phyloP scores from a whole-genome alignment of 139 green algal genomes.

The Haematococcus sp. region DNA sequence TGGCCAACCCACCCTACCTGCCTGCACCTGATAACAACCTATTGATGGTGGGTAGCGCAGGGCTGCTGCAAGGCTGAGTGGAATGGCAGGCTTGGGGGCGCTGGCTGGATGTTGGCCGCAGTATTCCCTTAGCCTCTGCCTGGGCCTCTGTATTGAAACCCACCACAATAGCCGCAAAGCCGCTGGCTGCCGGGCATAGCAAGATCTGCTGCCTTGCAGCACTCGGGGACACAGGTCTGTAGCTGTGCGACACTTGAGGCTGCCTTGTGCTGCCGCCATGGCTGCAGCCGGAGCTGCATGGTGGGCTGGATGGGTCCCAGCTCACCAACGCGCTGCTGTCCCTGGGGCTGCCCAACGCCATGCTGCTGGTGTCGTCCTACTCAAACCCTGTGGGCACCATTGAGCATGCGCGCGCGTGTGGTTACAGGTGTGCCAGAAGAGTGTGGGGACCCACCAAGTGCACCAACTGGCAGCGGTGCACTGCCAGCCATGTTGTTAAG shows the following conservation, averaged over 20 bases:
- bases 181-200: too few species aligned
- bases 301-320: slow-evolving; percentile 40
- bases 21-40: slow-evolving; percentile 19
- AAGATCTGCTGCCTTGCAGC: too few species aligned
- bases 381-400: slow-evolving; percentile 45
- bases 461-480: too few species aligned
- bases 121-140: too few species aligned
- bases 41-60: background rate
- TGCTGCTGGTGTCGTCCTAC: slow-evolving; percentile 49
- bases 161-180: too few species aligned
- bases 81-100: too few species aligned
- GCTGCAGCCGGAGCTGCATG: slow-evolving; percentile 39
- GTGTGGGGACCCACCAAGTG: too few species aligned
- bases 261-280: background rate
- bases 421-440: slow-evolving; percentile 27
- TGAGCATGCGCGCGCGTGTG: slow-evolving; percentile 24
- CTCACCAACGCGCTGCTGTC: slow-evolving; percentile 51
- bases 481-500: too few species aligned
- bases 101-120: too few species aligned
- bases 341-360: slow-evolving; percentile 30
- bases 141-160: too few species aligned
- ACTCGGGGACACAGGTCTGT: background rate
- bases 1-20: slow-evolving; percentile 59
- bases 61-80: too few species aligned
- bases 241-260: background rate